A percentile compares a stretch with the other conserved stretches of the same genome.
Evolutionary conservation across 179 eudicot genomes (phyloP).

Genomic region (Beta lomatogona): DNA sequence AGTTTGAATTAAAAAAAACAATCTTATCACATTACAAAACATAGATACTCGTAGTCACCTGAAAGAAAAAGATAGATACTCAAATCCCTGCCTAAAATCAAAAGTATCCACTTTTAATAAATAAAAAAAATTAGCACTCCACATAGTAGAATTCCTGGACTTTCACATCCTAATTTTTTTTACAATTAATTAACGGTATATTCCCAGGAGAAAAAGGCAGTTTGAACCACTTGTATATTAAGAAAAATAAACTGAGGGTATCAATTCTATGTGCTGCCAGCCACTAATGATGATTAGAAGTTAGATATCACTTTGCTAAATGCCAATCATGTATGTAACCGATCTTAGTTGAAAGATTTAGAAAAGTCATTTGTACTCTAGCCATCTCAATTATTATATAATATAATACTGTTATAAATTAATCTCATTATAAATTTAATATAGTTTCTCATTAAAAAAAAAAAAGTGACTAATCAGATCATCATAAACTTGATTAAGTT

Average conservation of each 20-base stretch:
- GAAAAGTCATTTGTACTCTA: slow-evolving; percentile 25
- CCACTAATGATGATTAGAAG: slow-evolving; percentile 32
- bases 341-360: slow-evolving; percentile 29
- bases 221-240: slow-evolving; percentile 20
- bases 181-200: slow-evolving; percentile 10
- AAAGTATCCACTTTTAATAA: neutral
- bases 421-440: neutral
- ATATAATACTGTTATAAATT: neutral
- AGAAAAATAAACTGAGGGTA: neutral
- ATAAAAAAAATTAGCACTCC: neutral
- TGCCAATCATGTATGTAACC: slow-evolving; percentile 31
- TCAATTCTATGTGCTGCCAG: slow-evolving; percentile 22
- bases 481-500: too few relatives aligned
- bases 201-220: slow-evolving; percentile 16
- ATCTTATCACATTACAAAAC: neutral
- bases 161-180: neutral
- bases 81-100: neutral
- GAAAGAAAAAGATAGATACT: neutral
- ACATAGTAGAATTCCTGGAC: neutral
- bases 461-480: too few relatives aligned
- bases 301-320: slow-evolving; percentile 33
- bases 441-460: neutral
- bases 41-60: slow-evolving; percentile 11
- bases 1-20: neutral
- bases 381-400: neutral